A percentile compares a stretch with the other conserved stretches of the same genome.
phyloP scores from a whole-genome alignment of 345 rosid species.

The Aegle marmelos region DNA sequence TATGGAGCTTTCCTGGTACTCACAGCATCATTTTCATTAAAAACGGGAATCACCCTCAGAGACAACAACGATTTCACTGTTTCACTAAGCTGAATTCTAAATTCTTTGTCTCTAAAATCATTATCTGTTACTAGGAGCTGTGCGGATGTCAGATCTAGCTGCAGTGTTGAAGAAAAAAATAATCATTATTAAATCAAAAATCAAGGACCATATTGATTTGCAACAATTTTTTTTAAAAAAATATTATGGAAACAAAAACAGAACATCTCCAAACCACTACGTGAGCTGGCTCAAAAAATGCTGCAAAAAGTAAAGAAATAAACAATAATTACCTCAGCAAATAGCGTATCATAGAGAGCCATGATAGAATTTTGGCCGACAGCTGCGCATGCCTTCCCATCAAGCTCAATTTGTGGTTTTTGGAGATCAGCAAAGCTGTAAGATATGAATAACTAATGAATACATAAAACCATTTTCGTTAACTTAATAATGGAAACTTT shows the following conservation, averaged over 20 bases:
- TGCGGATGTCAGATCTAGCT: conserved; percentile 97
- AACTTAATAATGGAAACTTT: not conserved
- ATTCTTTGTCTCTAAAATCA: conserved; percentile 75
- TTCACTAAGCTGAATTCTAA: conserved; percentile 81
- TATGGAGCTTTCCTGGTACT: conserved; percentile 99
- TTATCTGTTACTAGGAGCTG: conserved; percentile 92
- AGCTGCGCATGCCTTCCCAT: conserved; percentile 99
- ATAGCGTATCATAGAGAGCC: conserved; percentile 92
- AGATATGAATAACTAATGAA: conserved; percentile 12
- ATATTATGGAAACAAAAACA: too few species aligned
- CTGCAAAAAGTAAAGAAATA: too few species aligned
- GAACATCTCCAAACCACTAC: too few species aligned
- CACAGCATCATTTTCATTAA: conserved; percentile 97
- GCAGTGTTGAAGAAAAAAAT: conserved; percentile 13
- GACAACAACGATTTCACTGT: conserved; percentile 66
- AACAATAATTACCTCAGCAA: conserved; percentile 54
- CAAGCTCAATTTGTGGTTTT: conserved; percentile 84
- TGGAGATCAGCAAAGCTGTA: conserved; percentile 94
- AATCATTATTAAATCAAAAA: not conserved
- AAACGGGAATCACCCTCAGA: conserved; percentile 79
- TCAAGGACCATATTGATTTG: not conserved
- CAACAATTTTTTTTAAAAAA: too few species aligned
- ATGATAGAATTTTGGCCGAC: conserved; percentile 97
- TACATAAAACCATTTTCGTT: not conserved
- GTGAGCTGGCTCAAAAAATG: too few species aligned